Evolutionary conservation across 345 rosid species (phyloP), one percentile per base, ranked within the genome.

Genomic region (Moringa oleifera): DNA sequence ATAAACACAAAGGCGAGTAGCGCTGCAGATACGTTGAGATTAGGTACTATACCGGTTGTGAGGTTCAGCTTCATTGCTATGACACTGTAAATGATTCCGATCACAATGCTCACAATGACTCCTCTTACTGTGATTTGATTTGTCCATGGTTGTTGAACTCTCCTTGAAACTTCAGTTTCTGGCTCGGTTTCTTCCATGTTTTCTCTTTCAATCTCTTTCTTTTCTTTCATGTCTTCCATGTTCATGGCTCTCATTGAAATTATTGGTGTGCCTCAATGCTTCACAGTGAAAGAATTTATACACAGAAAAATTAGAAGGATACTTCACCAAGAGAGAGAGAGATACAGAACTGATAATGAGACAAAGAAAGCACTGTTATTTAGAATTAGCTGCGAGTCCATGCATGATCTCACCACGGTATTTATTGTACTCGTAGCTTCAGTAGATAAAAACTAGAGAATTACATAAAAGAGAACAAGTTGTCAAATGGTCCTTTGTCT

Each of bases 21-120:
- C 22, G 96, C 98, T 11, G 95, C 96, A 2, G 98, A 92, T 71
- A 85, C 95, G 19, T 92, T 89, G 67, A 92, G 85, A 68, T 86
- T 73, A 9, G 95, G 95, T 58, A 81, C 88, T 58, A 82, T 46
- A 23, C 95, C 96, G 17, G 91, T 82, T n/a, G 92, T 78, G 51
- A 92, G 92, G 79, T 79, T 92, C 10, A 92, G 74, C 76, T 92
- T 92, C 91, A 84, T 88, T 61, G 80, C 90, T 53, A 92, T 89
- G n/a, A 92, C 76, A 73, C 98, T 92, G 75, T 75, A 92, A 51
- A 89, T 69, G 57, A 53, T 70, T 46, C 98, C 96, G 24, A 92
- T 89, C 74, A 89, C 20, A 58, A 80, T 54, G 77, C 98, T 92
- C 49, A 81, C 96, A 6, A 82, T 17, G 8, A 89, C 65, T 58